Evolutionary conservation across 257 asterid genomes (phyloP), one percentile per base, ranked within the genome.

Genomic region (Thymus mandschuricus): DNA sequence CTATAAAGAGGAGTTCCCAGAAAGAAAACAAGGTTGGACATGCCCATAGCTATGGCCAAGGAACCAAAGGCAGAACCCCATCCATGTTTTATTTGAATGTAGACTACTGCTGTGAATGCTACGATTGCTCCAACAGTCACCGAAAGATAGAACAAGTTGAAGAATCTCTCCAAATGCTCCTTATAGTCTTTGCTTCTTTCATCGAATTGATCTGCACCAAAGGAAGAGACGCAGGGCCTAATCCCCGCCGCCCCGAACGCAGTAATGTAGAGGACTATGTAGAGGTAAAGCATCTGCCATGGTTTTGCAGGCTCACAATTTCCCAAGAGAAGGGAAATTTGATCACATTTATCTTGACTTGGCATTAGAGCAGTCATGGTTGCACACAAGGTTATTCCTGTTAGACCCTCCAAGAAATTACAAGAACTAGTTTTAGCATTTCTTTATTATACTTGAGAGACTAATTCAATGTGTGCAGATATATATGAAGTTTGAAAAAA

Each of bases 201-300:
- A 28, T 91, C 97, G 10, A 94, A 94, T 45, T 94, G 99, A 78
- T 94, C 99, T 1, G 99, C 99, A 0, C 99, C 99, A n/a, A 94
- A 94, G 45, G 99, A 94, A 34, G 99, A 94, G 57, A 94, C 99
- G 46, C 99, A 94, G n/a, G 99, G 99, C 75, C 99, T 80, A 51
- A 94, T 94, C 30, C 99, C 99, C 2, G 99, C 99, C 0, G 99
- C 99, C 15, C 97, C 99, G 30, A 94, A 88, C 35, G 92, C 99
- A 3, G 99, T 89, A 55, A 89, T 49, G 57, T 94, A 94, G 50
- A 94, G 86, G 55, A 86, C 85, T 3, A 81, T 50, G 78, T 91
- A 84, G 71, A 94, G 95, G 86, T 85, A 94, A 34, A 86, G 77
- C 99, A 94, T 91, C 87, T 94, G 99, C 97, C 96, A 91, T 43